Conservation (phyloP, 2,329 filamentous ascomycete species). For the Periconia digitata region DNA sequence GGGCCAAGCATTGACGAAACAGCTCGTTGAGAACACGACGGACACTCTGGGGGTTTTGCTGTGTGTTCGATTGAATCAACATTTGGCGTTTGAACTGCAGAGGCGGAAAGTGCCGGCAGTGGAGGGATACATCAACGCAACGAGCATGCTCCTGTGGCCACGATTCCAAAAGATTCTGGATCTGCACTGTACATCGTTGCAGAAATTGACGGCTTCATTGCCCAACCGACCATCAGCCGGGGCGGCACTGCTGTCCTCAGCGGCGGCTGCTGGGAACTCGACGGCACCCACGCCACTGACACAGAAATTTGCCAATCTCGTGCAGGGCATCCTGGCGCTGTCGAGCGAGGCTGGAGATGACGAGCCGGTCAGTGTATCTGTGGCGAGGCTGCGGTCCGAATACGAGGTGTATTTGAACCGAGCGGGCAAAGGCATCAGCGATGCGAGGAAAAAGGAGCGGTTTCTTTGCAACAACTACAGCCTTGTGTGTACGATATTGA, state of each 20-base stretch:
- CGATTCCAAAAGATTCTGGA: conserved; percentile 94
- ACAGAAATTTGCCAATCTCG: conserved; percentile 90
- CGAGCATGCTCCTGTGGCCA: conserved; percentile 95
- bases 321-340: conserved; percentile 80
- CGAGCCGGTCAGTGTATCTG: conserved; percentile 82
- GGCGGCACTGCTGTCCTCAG: conserved; percentile 40
- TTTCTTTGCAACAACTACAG: conserved; percentile 98
- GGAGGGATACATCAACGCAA: conserved; percentile 91
- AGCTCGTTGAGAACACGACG: conserved; percentile 72
- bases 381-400: conserved; percentile 75
- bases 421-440: conserved; percentile 72
- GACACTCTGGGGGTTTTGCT: conserved; percentile 86
- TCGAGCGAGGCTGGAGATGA: conserved; percentile 92
- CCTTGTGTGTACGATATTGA: conserved; percentile 87
- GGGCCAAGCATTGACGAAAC: conserved; percentile 74
- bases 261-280: conserved; percentile 55
- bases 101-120: conserved; percentile 84
- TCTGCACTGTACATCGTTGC: conserved; percentile 84
- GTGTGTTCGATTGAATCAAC: conserved; percentile 92
- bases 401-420: conserved; percentile 81
- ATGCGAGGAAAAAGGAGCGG: conserved; percentile 77
- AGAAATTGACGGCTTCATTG: conserved; percentile 54
- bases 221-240: conserved; percentile 38
- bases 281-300: conserved; percentile 89
- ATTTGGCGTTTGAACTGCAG: conserved; percentile 91